These are phyloP conservation scores for Quercus engelmannii DNA, from an alignment of 306 rosid species.

Conservation along the genomic window DNA sequence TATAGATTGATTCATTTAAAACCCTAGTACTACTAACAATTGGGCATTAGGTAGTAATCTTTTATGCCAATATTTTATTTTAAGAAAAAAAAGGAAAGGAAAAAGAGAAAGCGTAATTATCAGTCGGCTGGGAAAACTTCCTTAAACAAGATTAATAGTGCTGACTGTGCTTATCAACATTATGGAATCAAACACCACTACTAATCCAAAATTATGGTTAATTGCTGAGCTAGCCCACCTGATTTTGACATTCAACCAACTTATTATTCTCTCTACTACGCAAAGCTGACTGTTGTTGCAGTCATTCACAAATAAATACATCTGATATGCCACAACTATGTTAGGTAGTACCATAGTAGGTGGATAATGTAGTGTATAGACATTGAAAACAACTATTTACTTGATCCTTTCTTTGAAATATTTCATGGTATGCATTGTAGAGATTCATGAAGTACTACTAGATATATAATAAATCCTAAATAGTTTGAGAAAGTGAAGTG, in stretches of 20 bases:
- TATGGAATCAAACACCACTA: slow-evolving; percentile 6
- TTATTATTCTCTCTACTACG: not conserved
- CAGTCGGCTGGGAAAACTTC: not conserved
- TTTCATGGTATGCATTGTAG: not conserved
- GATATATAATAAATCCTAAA: not conserved
- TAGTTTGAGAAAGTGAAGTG: not conserved
- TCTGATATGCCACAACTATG: not conserved
- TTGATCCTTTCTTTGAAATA: not conserved
- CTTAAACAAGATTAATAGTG: not conserved
- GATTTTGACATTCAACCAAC: slow-evolving; percentile 25
- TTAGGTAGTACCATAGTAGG: not conserved
- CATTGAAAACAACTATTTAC: not conserved
- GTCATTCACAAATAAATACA: not conserved
- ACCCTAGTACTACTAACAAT: not conserved
- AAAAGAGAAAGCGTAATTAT: not conserved
- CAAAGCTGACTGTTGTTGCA: not conserved
- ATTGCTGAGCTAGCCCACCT: not conserved
- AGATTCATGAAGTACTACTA: not conserved
- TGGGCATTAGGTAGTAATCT: not conserved
- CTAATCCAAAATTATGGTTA: slow-evolving; percentile 5
- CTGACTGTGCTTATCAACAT: not conserved
- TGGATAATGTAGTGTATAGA: not conserved
- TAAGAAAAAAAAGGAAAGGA: not conserved
- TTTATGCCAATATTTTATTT: not conserved
- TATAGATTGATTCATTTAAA: too few relatives aligned